Base-by-base conservation (phyloP, 768 basidiomycete species). In the Kwoniella mangroviensis region DNA sequence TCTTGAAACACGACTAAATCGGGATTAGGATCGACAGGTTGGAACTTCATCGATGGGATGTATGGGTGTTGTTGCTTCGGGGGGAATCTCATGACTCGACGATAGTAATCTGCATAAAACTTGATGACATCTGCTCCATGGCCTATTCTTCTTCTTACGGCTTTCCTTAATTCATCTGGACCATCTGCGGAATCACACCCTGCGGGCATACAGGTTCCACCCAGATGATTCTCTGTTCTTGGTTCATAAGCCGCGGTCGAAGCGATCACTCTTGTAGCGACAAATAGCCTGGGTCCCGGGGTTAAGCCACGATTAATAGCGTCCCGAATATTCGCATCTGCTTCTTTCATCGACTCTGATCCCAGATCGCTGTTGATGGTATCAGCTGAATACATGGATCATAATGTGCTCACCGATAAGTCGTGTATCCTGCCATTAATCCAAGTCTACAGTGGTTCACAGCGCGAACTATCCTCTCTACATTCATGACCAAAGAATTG, bases 91-190 rank as follows among this genome's bases (percentile, higher is more conserved):
- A 72, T 45, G 10, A 60, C 28, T 52, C 74, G 53, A 42, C 71
- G 51, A n/a, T 65, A 21, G 58, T 75, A 75, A 55, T 72, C 71
- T 2, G 71, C 71, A 59, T 75, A 75, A 45, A 75, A 69, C 64
- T 75, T 75, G 67, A 75, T 75, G 15, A 75, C 26, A 61, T 75
- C 74, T n/a, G 74, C 74, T 1, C 74, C 74, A 24, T 68, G 63
- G 1, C 74, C 74, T 19, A 75, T 72, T 17, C 71, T 52, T 43
- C 71, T 45, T 24, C 74, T 28, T 1, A 75, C 74, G 15, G 59
- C 74, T 21, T 64, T 65, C 22, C 43, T 43, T 1, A 72, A 63
- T 22, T 68, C 74, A 42, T 70, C 65, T 6, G 69, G 65, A 2
- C 74, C 74, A 58, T 72, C 68, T 40, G 68, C 69, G 12, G 71